These are phyloP conservation scores for Pythium biforme DNA, from an alignment of 352 stramenopile species.

Conservation along the genomic window DNA sequence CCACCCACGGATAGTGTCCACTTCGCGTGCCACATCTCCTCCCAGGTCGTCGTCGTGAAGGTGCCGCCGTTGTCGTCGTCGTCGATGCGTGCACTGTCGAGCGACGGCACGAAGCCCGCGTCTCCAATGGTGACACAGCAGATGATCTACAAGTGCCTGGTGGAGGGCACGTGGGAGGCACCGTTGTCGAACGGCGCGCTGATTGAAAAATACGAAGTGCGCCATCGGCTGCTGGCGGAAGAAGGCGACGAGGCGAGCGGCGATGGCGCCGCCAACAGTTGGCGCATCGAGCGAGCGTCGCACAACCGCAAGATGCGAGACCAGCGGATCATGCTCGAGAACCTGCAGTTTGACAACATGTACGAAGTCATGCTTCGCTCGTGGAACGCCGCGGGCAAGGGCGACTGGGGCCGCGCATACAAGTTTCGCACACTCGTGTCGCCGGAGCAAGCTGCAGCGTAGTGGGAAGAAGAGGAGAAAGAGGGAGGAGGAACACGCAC, in stretches of 20 bases:
- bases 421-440: conserved; percentile 36
- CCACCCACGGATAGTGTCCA: conserved; percentile 31
- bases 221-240: conserved; percentile 39
- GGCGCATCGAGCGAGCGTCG: conserved; percentile 36
- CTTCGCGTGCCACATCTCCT: conserved; percentile 41
- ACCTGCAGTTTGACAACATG: conserved; percentile 53
- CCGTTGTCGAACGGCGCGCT: conserved; percentile 66
- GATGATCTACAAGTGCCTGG: conserved; percentile 55
- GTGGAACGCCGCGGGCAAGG: conserved; percentile 54
- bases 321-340: conserved; percentile 41
- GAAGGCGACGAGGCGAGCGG: conserved; percentile 31
- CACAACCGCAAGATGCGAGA: conserved; percentile 46
- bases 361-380: conserved; percentile 69
- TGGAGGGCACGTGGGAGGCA: conserved; percentile 50
- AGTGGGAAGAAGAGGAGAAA: not conserved
- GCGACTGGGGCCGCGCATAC: conserved; percentile 51
- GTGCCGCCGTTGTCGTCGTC: conserved; percentile 24
- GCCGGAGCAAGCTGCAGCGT: conserved; percentile 27
- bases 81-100: not conserved
- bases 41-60: conserved; percentile 39
- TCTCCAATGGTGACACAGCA: conserved; percentile 19
- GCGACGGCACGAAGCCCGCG: not conserved
- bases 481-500: not conserved
- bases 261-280: conserved; percentile 24
- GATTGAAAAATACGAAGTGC: conserved; percentile 74